Conservation (phyloP, 2,329 filamentous ascomycete species). For the Fonsecaea pedrosoi region DNA sequence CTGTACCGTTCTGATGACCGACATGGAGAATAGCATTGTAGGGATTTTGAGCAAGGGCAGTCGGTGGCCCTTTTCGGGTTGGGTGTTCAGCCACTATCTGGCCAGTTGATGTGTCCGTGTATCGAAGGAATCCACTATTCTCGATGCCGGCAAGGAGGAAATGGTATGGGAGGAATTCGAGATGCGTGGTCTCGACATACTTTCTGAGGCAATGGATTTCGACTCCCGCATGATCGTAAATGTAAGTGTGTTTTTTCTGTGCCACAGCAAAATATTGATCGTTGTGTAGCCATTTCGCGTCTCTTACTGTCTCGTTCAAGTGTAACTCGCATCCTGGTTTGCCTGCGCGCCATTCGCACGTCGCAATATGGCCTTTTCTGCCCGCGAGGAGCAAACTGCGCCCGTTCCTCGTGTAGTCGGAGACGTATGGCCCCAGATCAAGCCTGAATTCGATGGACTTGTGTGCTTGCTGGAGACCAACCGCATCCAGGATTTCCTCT, state of each 20-base stretch:
- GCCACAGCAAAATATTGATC: conserved; percentile 92
- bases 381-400: conserved; percentile 84
- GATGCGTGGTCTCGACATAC: conserved; percentile 87
- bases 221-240: conserved; percentile 89
- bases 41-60: conserved; percentile 84
- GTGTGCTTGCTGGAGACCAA: conserved; percentile 83
- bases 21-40: conserved; percentile 91
- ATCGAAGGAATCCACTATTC: conserved; percentile 83
- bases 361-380: conserved; percentile 91
- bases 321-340: conserved; percentile 92
- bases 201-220: conserved; percentile 91
- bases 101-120: conserved; percentile 93
- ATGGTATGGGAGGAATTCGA: conserved; percentile 96
- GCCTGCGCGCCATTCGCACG: conserved; percentile 93
- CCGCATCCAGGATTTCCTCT: conserved; percentile 76
- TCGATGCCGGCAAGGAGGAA: conserved; percentile 80
- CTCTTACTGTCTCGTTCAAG: conserved; percentile 85
- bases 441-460: conserved; percentile 91
- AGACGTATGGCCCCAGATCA: conserved; percentile 82
- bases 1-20: conserved; percentile 92
- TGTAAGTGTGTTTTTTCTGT: conserved; percentile 96
- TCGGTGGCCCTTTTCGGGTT: conserved; percentile 83
- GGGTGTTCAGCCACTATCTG: conserved; percentile 84
- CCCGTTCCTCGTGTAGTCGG: conserved; percentile 90
- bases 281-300: conserved; percentile 91